Conservation (phyloP, 495 filamentous ascomycete genomes). For the Aspergillus leporis region DNA sequence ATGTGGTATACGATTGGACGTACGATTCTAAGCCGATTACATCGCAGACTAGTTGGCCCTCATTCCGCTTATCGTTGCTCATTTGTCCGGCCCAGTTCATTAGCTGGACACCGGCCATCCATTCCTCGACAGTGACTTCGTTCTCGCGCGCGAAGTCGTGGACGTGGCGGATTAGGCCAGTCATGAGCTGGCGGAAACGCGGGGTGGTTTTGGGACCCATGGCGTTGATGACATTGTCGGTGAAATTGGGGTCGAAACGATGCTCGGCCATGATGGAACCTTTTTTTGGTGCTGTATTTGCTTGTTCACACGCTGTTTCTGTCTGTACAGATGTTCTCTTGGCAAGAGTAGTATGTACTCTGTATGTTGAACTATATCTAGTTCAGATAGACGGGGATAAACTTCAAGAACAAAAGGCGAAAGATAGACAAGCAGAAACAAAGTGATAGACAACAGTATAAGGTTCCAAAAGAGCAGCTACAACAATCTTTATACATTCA, state of each 20-base stretch:
- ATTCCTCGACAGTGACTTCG: constrained; percentile 49
- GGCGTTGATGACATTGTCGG: constrained; percentile 66
- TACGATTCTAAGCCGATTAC: constrained; percentile 69
- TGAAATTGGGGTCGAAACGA: constrained; percentile 62
- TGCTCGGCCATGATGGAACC: constrained; percentile 34
- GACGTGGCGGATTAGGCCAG: constrained; percentile 43
- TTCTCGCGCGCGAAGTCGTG: constrained; percentile 52
- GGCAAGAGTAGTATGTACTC: too few relatives aligned
- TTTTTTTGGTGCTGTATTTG: not conserved
- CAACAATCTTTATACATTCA: constrained; percentile 5
- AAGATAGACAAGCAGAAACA: not conserved
- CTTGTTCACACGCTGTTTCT: too few relatives aligned
- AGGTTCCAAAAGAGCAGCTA: not conserved
- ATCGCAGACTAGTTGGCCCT: constrained; percentile 71
- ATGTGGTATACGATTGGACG: not conserved
- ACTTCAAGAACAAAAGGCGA: not conserved
- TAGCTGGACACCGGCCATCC: constrained; percentile 51
- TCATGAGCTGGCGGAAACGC: constrained; percentile 48
- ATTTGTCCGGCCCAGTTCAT: constrained; percentile 74
- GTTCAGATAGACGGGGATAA: not conserved
- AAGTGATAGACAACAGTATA: not conserved
- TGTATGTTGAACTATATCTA: too few relatives aligned
- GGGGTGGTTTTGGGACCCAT: constrained; percentile 67
- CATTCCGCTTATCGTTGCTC: constrained; percentile 70
- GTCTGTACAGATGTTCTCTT: too few relatives aligned